Base-by-base conservation (phyloP, 768 basidiomycete species). In the Favolaschia claudopus region DNA sequence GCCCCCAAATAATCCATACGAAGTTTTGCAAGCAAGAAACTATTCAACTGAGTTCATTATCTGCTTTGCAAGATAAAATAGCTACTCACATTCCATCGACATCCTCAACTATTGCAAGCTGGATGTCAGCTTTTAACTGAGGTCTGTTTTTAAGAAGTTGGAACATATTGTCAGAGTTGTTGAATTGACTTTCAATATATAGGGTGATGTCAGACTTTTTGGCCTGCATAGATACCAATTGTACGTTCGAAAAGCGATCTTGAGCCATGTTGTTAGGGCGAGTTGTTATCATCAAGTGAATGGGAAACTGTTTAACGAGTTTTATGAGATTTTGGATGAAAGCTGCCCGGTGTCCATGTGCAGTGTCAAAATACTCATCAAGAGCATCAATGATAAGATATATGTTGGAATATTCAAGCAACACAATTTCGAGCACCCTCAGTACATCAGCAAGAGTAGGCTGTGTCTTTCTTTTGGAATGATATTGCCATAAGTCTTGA, bases 361-460 rank as follows among this genome's bases (percentile, higher is more conserved):
- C n/a, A n/a, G n/a, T n/a, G n/a, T n/a, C 53, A 1, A 32, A 44
- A 25, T 56, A 56, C 40, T 56, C 55, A 40, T 56, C 55, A 1
- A 56, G 55, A 5, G 37, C 55, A 24, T 56, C 46, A 7, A 56
- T 34, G 6, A 56, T 10, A 15, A 56, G 22, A 19, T 38, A 48
- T 7, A 56, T 32, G 15, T 39, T 14, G 22, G 33, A 36, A 28
- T 45, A 55, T 10, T 29, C 27, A 1, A n/a, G 8, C 12, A 39
- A 31, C 4, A 20, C n/a, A 8, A 24, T 19, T 4, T 28, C 14
- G 2, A 56, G 36, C 9, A 24, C 7, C 10, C 10, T 12, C 17
- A 39, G 29, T 6, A 15, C 19, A 1, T 56, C 37, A 1, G 38
- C 46, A 13, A 48, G 2, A 14, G 45, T 19, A 2, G 38, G 37